Base-by-base conservation (phyloP, 148 eudicot genomes). In the Heliamphora exappendiculata region DNA sequence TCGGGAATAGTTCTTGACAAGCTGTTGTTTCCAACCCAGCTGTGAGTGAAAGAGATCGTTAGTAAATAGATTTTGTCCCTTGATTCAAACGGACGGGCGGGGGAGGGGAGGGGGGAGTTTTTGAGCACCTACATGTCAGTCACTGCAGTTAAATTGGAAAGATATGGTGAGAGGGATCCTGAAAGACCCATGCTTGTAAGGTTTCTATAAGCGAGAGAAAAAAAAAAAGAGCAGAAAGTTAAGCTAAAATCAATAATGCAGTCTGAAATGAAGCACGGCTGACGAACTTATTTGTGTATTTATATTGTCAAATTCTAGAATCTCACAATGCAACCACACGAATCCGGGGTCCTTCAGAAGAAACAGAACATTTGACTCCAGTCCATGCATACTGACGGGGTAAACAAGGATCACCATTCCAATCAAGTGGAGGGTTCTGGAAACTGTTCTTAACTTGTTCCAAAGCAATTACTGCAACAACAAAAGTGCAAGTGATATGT, bases 321-420 rank as follows among this genome's bases (percentile, higher is more conserved):
- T 88, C 99, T 91, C 81, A 95, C 99, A 95, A 81, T 42, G 93
- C 79, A 71, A 82, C 60, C 39, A 95, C 78, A 67, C 98, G 98
- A 72, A 87, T 86, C 20, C 86, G 84, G 13, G 86, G 72, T 45
- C 90, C 91, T 75, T 73, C 78, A 26, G n/a, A n/a, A n/a, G n/a
- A n/a, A n/a, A n/a, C n/a, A n/a, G 93, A 86, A 86, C 99, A 95
- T 55, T 89, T 82, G 70, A 95, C 87, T 76, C 99, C 99, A 62
- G 98, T 87, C 99, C 99, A 95, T 45, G 97, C 81, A 80, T 91
- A 93, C 67, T 80, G 75, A 74, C 74, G 84, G 50, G 99, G 99
- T 71, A 86, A 88, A 93, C 99, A 95, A 75, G 99, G 99, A 82
- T 95, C 98, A 69, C 98, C 99, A 79, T 76, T 84, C 99, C 99